Evolutionary conservation across 2,329 filamentous ascomycete genomes (phyloP), one percentile per base, ranked within the genome.

Genomic region (Beauveria bassiana): DNA sequence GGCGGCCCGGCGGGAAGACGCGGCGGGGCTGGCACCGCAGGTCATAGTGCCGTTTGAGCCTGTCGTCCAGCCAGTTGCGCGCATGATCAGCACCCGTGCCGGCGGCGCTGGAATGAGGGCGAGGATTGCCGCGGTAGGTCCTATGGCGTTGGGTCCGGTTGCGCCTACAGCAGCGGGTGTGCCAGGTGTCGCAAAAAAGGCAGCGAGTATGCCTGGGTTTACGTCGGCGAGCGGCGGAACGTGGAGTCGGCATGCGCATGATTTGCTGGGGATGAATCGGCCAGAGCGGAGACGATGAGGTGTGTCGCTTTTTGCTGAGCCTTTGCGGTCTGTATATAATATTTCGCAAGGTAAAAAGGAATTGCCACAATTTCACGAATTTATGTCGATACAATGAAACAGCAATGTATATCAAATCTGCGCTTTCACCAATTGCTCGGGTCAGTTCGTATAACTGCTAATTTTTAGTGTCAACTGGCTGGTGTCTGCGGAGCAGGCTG

Each of bases 201-300:
- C 57, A 9, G 46, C 38, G 22, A 52, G 46, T 42, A 10, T 79
- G 62, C 75, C 77, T 10, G 76, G 75, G 1, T 81, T 82, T 61
- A 73, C 73, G 2, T 80, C 75, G 67, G 79, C 77, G 3, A 83
- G 81, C 65, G 75, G 82, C 18, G 86, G 86, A 3, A 83, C 87
- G 0, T 90, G 87, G 87, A 89, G 86, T 66, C 81, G 79, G 26
- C 87, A 90, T 68, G 86, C 87, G 0, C 79, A 83, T 65, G 87
- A 90, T 70, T 68, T 90, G 52, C 81, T 90, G 64, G 85, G 83
- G 43, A 81, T 77, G 68, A 84, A 79, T 68, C 78, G 83, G 53
- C 87, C 86, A 31, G 46, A 49, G 31, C 45, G 55, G 14, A 26
- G 34, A 26, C 45, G 34, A 49, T 49, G 47, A 22, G 20, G 12